Evolutionary conservation across 495 filamentous ascomycete species (phyloP).

Genomic region (Penicillium riverlandense): DNA sequence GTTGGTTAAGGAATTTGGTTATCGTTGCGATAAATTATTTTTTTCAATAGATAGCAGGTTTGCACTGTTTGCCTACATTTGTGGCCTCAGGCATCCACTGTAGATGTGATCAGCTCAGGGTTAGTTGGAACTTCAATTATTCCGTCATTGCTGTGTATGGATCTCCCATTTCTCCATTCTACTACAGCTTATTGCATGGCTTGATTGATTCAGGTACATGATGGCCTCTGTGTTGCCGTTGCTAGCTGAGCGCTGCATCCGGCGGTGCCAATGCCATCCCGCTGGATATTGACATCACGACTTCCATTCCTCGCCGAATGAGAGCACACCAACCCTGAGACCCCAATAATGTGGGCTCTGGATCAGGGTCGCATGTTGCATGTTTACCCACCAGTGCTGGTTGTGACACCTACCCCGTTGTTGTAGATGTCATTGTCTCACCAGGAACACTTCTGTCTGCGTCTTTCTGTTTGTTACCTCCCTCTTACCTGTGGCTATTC

Average conservation of each 20-base stretch:
- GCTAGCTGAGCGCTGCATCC: not conserved
- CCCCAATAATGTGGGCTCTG: not conserved
- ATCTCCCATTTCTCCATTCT: too few species aligned
- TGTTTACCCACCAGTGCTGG: too few species aligned
- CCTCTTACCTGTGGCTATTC: too few species aligned
- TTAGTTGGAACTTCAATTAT: too few species aligned
- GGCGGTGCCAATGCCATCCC: not conserved
- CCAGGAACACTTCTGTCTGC: not conserved
- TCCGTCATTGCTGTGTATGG: too few species aligned
- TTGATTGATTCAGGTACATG: not conserved
- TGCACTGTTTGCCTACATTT: conserved; percentile 28
- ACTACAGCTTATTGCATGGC: too few species aligned
- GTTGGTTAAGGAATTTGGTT: conserved; percentile 8
- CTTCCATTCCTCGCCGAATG: conserved; percentile 2
- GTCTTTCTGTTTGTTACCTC: too few species aligned
- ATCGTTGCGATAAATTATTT: conserved; percentile 26
- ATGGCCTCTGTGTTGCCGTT: not conserved
- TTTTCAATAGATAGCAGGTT: conserved; percentile 25
- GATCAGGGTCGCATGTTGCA: not conserved
- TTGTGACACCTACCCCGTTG: not conserved
- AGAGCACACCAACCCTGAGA: not conserved
- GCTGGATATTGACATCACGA: conserved; percentile 22
- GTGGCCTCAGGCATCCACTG: conserved; percentile 9
- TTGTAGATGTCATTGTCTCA: not conserved
- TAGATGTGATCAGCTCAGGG: too few species aligned